Conservation (phyloP, 2,329 filamentous ascomycete species). For the Colletotrichum phormii region DNA sequence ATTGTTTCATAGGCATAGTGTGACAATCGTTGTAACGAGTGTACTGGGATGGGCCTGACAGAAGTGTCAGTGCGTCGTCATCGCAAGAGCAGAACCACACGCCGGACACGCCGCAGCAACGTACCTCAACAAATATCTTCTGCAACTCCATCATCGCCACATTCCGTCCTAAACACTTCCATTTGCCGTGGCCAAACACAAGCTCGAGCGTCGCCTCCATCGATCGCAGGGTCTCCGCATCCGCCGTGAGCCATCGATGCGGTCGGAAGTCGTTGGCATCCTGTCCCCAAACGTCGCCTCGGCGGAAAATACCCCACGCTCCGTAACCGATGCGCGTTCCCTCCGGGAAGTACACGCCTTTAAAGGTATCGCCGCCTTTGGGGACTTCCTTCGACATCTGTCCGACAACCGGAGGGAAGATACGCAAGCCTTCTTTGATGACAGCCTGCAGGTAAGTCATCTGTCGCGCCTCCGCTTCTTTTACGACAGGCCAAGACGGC, state of each 20-base stretch:
- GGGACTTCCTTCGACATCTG: slow-evolving; percentile 50
- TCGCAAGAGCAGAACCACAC: background rate
- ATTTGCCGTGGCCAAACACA: slow-evolving; percentile 56
- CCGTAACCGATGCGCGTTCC: slow-evolving; percentile 59
- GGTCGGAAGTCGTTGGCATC: slow-evolving; percentile 58
- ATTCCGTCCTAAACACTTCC: slow-evolving; percentile 57
- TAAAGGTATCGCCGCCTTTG: slow-evolving; percentile 51
- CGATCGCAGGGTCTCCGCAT: slow-evolving; percentile 44
- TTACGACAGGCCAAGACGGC: slow-evolving; percentile 44
- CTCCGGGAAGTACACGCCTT: slow-evolving; percentile 55
- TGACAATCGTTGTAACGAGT: too few species aligned
- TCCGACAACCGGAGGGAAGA: slow-evolving; percentile 56
- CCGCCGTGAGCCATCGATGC: slow-evolving; percentile 59
- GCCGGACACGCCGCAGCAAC: slow-evolving; percentile 16
- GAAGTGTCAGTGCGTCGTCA: slow-evolving; percentile 5
- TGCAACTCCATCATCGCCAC: slow-evolving; percentile 58
- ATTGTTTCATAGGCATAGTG: too few species aligned
- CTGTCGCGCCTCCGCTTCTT: slow-evolving; percentile 49
- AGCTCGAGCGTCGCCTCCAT: slow-evolving; percentile 55
- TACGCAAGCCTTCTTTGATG: slow-evolving; percentile 60
- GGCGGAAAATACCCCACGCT: slow-evolving; percentile 53
- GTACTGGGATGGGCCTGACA: too few species aligned
- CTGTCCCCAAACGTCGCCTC: slow-evolving; percentile 49
- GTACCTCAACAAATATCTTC: slow-evolving; percentile 57
- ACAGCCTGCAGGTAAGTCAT: slow-evolving; percentile 62